Percentiles rank a stretch among this genome's conserved stretches.
Conservation (phyloP, 2,329 filamentous ascomycete genomes). For the Diplodia intermedia region DNA sequence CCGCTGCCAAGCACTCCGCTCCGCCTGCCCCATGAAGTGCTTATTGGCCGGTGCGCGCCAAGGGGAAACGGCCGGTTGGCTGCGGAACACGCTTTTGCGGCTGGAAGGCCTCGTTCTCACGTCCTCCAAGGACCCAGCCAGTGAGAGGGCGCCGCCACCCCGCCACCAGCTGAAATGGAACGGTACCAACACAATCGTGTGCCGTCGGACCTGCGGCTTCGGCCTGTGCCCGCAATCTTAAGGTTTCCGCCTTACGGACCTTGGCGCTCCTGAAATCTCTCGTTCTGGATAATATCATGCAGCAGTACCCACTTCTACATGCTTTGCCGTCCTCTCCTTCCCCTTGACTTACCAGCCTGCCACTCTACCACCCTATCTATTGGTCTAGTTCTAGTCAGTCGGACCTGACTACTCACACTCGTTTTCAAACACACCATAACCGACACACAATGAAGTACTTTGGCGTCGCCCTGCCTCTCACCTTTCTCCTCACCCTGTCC, state of each 20-base stretch:
- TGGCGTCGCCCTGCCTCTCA: slow-evolving; percentile 9
- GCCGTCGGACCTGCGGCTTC: slow-evolving; percentile 16
- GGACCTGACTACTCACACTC: slow-evolving; percentile 4
- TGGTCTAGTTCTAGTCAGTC: slow-evolving; percentile 2
- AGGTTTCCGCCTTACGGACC: slow-evolving; percentile 17
- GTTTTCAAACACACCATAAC: background rate
- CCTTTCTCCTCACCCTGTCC: slow-evolving; percentile 1
- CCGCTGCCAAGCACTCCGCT: slow-evolving; percentile 25
- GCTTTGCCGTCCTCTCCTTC: background rate
- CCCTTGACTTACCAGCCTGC: slow-evolving; percentile 10
- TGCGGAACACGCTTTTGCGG: slow-evolving; percentile 8
- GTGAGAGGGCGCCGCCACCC: slow-evolving; percentile 6
- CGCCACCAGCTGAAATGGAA: background rate
- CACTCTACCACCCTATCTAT: background rate
- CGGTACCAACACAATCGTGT: slow-evolving; percentile 6
- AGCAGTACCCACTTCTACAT: slow-evolving; percentile 1
- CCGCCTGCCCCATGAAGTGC: background rate
- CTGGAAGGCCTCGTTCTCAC: slow-evolving; percentile 8
- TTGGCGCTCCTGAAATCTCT: slow-evolving; percentile 29
- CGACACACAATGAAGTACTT: slow-evolving; percentile 26
- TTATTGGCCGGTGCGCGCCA: slow-evolving; percentile 19
- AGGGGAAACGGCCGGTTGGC: slow-evolving; percentile 1
- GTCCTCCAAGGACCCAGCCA: background rate
- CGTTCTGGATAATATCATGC: slow-evolving; percentile 24
- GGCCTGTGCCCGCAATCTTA: slow-evolving; percentile 14